Conservation (phyloP, 768 basidiomycete genomes). For the Boletus eberwhitei region DNA sequence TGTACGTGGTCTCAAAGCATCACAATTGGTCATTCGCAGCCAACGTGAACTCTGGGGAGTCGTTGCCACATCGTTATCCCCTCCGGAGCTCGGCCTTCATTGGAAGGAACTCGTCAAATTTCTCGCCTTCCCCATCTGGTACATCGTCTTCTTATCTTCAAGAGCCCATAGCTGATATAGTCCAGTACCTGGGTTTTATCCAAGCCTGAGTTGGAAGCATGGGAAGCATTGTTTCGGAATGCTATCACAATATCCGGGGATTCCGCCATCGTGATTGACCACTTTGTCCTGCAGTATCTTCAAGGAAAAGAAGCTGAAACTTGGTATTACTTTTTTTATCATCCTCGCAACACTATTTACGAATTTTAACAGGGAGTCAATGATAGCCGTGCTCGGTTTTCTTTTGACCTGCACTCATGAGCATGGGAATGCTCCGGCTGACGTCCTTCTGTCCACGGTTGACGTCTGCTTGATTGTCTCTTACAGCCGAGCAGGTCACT, state of each 20-base stretch:
- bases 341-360: constrained; percentile 7
- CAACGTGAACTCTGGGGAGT: constrained; percentile 47
- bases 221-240: constrained; percentile 38
- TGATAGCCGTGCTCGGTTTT: constrained; percentile 14
- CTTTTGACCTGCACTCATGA: constrained; percentile 12
- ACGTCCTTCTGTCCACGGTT: constrained; percentile 28
- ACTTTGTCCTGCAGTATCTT: constrained; percentile 13
- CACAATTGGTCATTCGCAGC: constrained; percentile 20
- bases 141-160: constrained; percentile 4
- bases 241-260: constrained; percentile 24
- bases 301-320: constrained; percentile 13
- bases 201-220: constrained; percentile 38
- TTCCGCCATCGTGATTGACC: constrained; percentile 9
- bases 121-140: constrained; percentile 50
- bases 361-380: constrained; percentile 19
- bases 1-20: constrained; percentile 26
- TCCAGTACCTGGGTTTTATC: constrained; percentile 46
- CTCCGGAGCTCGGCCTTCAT: constrained; percentile 19
- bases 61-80: constrained; percentile 35
- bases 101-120: constrained; percentile 45
- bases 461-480: constrained; percentile 31
- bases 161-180: constrained; percentile 1
- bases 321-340: constrained; percentile 16
- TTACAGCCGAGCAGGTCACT: constrained; percentile 30
- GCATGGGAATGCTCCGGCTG: constrained; percentile 7